phyloP scores from a whole-genome alignment of 768 basidiomycete species.

The Lactarius trivialis region DNA sequence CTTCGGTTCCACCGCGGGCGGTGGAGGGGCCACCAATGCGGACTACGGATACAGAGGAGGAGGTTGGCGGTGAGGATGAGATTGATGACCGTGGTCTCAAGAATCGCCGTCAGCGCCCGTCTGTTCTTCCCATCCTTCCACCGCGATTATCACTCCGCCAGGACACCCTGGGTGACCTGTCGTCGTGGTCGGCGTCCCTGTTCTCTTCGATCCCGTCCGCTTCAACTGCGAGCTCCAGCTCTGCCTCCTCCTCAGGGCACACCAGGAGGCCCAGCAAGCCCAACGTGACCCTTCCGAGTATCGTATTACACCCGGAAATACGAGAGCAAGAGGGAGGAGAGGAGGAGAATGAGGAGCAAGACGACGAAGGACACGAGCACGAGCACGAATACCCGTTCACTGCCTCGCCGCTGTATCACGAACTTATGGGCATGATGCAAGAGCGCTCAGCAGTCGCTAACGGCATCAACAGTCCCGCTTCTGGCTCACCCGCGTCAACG shows the following conservation, averaged over 20 bases:
- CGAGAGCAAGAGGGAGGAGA: slow-evolving; percentile 4
- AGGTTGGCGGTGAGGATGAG: neutral
- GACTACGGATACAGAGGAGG: neutral
- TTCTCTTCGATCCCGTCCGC: slow-evolving; percentile 20
- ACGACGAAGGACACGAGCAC: neutral
- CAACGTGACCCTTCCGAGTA: slow-evolving; percentile 15
- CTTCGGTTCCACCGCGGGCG: neutral
- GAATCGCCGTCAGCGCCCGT: neutral
- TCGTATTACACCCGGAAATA: slow-evolving; percentile 7
- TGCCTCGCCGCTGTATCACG: slow-evolving; percentile 22
- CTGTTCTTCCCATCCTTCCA: slow-evolving; percentile 19
- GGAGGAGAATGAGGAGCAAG: neutral
- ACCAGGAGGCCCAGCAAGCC: neutral
- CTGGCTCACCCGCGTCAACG: neutral
- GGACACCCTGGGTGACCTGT: slow-evolving; percentile 21
- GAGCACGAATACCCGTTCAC: slow-evolving; percentile 7
- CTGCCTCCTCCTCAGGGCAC: neutral
- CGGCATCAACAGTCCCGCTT: neutral
- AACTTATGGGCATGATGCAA: slow-evolving; percentile 25
- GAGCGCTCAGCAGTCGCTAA: neutral
- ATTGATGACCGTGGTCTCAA: neutral
- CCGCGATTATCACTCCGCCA: slow-evolving; percentile 22
- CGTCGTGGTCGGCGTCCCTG: slow-evolving; percentile 22
- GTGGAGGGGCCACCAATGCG: neutral
- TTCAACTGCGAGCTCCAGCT: neutral